Evolutionary conservation across 2,329 filamentous ascomycete genomes (phyloP), one percentile per base, ranked within the genome.

Genomic region (Periconia sp.): DNA sequence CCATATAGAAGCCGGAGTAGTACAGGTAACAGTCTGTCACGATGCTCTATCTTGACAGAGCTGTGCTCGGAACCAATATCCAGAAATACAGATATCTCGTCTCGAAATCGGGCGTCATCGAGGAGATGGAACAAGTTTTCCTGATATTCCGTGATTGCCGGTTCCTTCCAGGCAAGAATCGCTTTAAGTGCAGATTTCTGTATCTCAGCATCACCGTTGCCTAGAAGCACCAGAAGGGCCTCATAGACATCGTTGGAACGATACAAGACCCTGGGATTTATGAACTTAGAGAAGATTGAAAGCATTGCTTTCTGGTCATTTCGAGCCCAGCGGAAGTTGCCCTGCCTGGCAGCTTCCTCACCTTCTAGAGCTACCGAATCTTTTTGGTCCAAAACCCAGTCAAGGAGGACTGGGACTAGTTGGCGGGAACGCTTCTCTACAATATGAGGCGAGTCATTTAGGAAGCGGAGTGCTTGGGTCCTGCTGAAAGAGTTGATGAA

Each of bases 41-140:
- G 83, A 62, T 99, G 90, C 36, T 87, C 82, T 5, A 84, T 75
- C 54, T 86, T 84, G 52, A 96, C 87, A 40, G 85, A 72, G 43
- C 84, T 84, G 47, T 81, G 76, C 26, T 83, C 74, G 17, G 73
- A 63, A 13, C 88, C 85, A 12, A 87, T 82, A 61, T 90, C 87
- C 39, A 99, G 80, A 52, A 99, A 87, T 4, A 94, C 84, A 0
- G 90, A 87, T n/a, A 99, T 79, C 65, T 97, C 92, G 61, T 97
- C 94, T 62, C 91, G 89, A 72, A 97, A 96, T 35, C 89, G 83
- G 17, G 88, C 85, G 50, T 97, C 94, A 54, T 99, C 94, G 7
- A 97, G 80, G 2, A 99, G 77, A 57, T 90, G 92, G 49, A 90
- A 80, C 17, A 99, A 72, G 56, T 92, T 89, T 56, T 96, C 91